Evolutionary conservation across 257 asterid genomes (phyloP).

Genomic region (Lycium ferocissimum): DNA sequence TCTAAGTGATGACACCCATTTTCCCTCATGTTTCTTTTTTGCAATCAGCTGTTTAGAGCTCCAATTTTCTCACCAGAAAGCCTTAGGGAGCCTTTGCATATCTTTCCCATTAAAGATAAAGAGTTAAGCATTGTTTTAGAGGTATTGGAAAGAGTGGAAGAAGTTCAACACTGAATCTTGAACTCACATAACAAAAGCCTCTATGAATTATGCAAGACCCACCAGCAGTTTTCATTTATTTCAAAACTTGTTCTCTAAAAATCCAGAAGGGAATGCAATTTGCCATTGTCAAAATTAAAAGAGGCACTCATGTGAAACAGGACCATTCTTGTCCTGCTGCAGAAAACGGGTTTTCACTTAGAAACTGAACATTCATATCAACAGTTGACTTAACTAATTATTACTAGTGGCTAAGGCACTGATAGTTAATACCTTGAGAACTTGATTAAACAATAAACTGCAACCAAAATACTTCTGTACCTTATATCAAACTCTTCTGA

Average conservation of each 20-base stretch:
- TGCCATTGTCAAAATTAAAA: not conserved
- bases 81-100: not conserved
- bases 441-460: not conserved
- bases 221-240: not conserved
- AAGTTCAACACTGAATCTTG: not conserved
- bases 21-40: not conserved
- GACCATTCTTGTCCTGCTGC: not conserved
- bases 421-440: not conserved
- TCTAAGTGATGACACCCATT: not conserved
- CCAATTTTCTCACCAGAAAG: not conserved
- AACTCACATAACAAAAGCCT: not conserved
- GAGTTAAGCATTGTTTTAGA: not conserved
- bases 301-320: not conserved
- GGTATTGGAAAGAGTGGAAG: not conserved
- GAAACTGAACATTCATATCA: not conserved
- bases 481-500: slow-evolving; percentile 86
- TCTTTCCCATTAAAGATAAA: not conserved
- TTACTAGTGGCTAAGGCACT: not conserved
- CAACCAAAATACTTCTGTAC: slow-evolving; percentile 37
- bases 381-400: not conserved
- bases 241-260: not conserved
- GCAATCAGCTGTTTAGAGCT: not conserved
- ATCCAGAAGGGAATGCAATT: not conserved
- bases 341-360: not conserved
- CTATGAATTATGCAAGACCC: not conserved